Percentiles rank a stretch among this genome's conserved stretches.
Conservation (phyloP, 768 basidiomycete species). For the Suillus hirtellus region DNA sequence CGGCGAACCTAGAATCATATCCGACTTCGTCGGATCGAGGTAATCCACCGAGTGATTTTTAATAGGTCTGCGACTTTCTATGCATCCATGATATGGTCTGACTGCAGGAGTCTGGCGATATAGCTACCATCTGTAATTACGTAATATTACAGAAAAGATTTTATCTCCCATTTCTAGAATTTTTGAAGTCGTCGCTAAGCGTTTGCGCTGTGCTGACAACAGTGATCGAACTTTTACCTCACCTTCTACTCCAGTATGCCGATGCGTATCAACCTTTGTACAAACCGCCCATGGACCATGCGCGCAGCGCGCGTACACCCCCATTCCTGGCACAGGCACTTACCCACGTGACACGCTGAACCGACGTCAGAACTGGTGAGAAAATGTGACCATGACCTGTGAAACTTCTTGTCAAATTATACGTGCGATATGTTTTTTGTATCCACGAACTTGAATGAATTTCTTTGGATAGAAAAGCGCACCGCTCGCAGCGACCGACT, state of each 20-base stretch:
- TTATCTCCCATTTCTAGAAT: neutral
- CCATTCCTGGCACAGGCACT: too few species aligned
- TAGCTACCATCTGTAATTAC: too few species aligned
- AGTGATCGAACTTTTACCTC: neutral
- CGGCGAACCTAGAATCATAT: neutral
- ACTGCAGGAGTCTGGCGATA: neutral
- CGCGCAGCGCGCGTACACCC: too few species aligned
- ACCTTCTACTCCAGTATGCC: neutral
- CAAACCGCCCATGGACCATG: too few species aligned
- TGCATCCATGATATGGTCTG: neutral
- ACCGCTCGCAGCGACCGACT: neutral
- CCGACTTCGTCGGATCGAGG: neutral
- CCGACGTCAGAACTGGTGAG: too few species aligned
- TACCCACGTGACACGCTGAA: neutral
- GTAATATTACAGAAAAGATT: neutral
- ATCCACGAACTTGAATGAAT: neutral
- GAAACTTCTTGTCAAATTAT: neutral
- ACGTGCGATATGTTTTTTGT: neutral
- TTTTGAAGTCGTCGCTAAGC: neutral
- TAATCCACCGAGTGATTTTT: neutral
- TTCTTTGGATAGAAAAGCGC: neutral
- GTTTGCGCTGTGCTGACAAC: neutral
- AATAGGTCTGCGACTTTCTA: too few species aligned
- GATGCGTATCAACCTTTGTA: neutral
- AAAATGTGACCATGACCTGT: too few species aligned